Percentiles rank a stretch among this genome's conserved stretches.
Conservation (phyloP, 164 flowering plant genomes). For the Macadamia integrifolia region DNA sequence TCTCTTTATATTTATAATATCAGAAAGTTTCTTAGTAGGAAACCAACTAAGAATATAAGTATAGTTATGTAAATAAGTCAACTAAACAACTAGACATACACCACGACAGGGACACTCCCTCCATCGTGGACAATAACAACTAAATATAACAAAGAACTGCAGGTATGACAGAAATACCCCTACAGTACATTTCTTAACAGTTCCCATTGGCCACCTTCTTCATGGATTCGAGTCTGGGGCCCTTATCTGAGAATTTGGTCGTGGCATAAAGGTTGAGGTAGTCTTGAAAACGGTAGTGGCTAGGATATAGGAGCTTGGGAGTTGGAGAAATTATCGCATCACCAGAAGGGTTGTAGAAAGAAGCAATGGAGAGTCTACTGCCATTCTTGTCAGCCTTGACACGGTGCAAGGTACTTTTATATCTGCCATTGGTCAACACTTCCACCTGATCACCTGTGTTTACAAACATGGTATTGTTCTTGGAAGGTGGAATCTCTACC, state of each 20-base stretch:
- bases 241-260: conserved; percentile 60
- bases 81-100: too few relatives aligned
- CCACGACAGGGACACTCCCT: too few relatives aligned
- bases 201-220: conserved; percentile 40
- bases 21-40: too few relatives aligned
- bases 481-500: conserved; percentile 63
- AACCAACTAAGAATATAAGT: too few relatives aligned
- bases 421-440: conserved; percentile 63
- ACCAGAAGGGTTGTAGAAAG: conserved; percentile 74
- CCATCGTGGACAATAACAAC: too few relatives aligned
- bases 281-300: conserved; percentile 45
- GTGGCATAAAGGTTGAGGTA: conserved; percentile 57
- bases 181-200: too few relatives aligned
- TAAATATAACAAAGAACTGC: too few relatives aligned
- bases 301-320: conserved; percentile 47
- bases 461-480: conserved; percentile 50
- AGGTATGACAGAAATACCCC: too few relatives aligned
- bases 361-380: conserved; percentile 73
- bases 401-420: conserved; percentile 58
- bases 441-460: conserved; percentile 78
- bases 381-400: conserved; percentile 58
- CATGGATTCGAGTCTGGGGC: conserved; percentile 54
- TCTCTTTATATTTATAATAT: neutral
- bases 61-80: too few relatives aligned
- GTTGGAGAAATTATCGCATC: conserved; percentile 77